Percentiles rank a stretch among this genome's conserved stretches.
Conservation (phyloP, 1,284 basidiomycete species). For the Polyporus tsugae region DNA sequence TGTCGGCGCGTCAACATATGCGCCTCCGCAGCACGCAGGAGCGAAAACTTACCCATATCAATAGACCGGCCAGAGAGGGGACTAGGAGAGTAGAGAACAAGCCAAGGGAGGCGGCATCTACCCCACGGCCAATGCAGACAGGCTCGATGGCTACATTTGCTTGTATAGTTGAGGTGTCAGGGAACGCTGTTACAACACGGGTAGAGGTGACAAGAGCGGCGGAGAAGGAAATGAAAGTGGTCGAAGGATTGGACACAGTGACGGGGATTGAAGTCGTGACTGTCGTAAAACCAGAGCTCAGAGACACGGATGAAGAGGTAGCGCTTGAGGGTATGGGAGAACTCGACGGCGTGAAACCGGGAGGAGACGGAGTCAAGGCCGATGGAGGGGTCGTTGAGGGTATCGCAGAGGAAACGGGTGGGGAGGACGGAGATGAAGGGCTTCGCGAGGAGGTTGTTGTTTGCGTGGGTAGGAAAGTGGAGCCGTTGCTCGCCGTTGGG, state of each 20-base stretch:
- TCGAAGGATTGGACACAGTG: constrained; percentile 44
- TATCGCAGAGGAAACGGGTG: constrained; percentile 20
- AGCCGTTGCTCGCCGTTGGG: constrained; percentile 25
- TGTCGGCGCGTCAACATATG: constrained; percentile 39
- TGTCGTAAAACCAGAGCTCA: constrained; percentile 43
- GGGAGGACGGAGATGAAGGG: constrained; percentile 24
- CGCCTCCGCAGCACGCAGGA: not conserved
- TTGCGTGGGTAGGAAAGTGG: constrained; percentile 29
- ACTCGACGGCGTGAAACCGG: constrained; percentile 9
- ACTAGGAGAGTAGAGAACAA: constrained; percentile 65
- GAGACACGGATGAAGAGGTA: constrained; percentile 25
- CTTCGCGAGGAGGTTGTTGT: constrained; percentile 18
- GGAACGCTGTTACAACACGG: constrained; percentile 40
- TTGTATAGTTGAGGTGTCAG: constrained; percentile 39
- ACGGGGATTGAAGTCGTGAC: constrained; percentile 43
- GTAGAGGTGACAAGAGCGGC: constrained; percentile 47
- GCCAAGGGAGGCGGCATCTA: constrained; percentile 72
- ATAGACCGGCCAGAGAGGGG: constrained; percentile 62
- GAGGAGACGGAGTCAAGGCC: constrained; percentile 10
- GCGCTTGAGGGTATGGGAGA: constrained; percentile 26
- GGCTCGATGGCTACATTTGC: constrained; percentile 40
- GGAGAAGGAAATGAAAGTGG: constrained; percentile 54
- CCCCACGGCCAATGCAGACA: constrained; percentile 68
- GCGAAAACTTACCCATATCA: constrained; percentile 67
- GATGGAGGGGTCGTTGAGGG: constrained; percentile 20